Conservation (phyloP, 495 filamentous ascomycete species). For the Aspergillus funiculosus region DNA sequence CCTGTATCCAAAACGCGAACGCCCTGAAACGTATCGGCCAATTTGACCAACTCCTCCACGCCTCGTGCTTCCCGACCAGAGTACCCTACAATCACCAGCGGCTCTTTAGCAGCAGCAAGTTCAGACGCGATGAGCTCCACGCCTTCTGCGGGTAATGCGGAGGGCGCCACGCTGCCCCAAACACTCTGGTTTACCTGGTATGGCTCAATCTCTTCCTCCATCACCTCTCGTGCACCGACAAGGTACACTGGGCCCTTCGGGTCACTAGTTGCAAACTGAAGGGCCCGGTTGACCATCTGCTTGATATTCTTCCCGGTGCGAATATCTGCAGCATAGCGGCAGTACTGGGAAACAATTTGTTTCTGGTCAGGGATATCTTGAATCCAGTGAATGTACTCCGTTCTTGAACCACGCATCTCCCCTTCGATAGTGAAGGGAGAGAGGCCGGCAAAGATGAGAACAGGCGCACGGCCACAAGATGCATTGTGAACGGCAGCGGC, state of each 20-base stretch:
- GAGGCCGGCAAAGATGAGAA: constrained; percentile 86
- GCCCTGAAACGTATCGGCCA: constrained; percentile 73
- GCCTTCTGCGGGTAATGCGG: constrained; percentile 62
- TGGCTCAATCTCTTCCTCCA: constrained; percentile 86
- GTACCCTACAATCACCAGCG: constrained; percentile 79
- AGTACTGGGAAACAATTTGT: constrained; percentile 87
- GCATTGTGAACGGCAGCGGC: constrained; percentile 92
- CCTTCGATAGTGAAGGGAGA: constrained; percentile 88
- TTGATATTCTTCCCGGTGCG: constrained; percentile 92
- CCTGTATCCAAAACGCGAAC: constrained; percentile 83
- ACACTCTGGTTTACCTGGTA: constrained; percentile 66
- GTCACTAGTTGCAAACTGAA: constrained; percentile 77
- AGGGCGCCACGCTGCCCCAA: constrained; percentile 71
- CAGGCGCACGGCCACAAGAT: constrained; percentile 74
- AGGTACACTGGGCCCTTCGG: constrained; percentile 84
- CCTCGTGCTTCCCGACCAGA: constrained; percentile 68
- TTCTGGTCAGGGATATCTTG: constrained; percentile 96
- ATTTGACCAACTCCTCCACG: constrained; percentile 63
- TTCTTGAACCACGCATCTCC: constrained; percentile 79
- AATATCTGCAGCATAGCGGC: constrained; percentile 84
- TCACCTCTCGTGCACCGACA: constrained; percentile 82
- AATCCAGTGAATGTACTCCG: constrained; percentile 97
- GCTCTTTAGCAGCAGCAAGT: constrained; percentile 65
- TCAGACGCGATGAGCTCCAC: constrained; percentile 64
- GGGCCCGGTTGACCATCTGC: constrained; percentile 82